Conservation (phyloP, 1,139 yeast genomes). For the Taphrina deformans region DNA sequence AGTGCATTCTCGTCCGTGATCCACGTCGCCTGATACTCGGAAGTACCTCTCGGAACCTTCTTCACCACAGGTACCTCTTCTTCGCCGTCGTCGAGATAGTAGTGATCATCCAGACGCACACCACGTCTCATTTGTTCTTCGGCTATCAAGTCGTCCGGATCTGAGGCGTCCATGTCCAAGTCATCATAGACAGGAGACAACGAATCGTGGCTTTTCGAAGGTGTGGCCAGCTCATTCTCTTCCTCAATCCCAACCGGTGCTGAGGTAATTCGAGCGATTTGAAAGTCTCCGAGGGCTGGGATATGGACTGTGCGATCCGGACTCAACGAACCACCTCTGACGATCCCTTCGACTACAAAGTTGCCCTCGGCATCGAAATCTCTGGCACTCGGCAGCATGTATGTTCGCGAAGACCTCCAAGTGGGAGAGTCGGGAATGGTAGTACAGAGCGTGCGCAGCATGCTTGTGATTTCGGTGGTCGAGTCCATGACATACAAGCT, state of each 20-base stretch:
- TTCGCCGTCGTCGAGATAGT: slow-evolving; percentile 55
- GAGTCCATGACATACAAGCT: slow-evolving; percentile 60
- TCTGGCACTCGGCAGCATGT: slow-evolving; percentile 70
- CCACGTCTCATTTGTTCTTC: slow-evolving; percentile 49
- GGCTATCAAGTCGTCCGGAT: slow-evolving; percentile 49
- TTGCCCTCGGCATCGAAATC: slow-evolving; percentile 52
- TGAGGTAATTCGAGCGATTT: slow-evolving; percentile 64
- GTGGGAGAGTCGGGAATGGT: slow-evolving; percentile 78
- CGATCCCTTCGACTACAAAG: slow-evolving; percentile 69
- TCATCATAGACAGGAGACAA: slow-evolving; percentile 52
- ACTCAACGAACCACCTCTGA: slow-evolving; percentile 81
- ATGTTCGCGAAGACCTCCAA: slow-evolving; percentile 93
- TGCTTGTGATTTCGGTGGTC: slow-evolving; percentile 66
- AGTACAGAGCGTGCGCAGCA: slow-evolving; percentile 76
- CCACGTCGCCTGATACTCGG: slow-evolving; percentile 95
- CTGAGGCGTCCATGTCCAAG: slow-evolving; percentile 52
- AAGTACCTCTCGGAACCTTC: slow-evolving; percentile 79
- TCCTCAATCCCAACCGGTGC: slow-evolving; percentile 39
- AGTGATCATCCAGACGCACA: slow-evolving; percentile 70
- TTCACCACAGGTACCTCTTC: slow-evolving; percentile 45
- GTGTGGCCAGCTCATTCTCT: slow-evolving; percentile 43
- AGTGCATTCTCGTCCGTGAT: slow-evolving; percentile 59
- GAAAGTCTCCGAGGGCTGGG: slow-evolving; percentile 89
- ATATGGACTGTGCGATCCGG: slow-evolving; percentile 77
- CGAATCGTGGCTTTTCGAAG: slow-evolving; percentile 62